phyloP scores from a whole-genome alignment of 768 basidiomycete species.

The Calocybe indica region DNA sequence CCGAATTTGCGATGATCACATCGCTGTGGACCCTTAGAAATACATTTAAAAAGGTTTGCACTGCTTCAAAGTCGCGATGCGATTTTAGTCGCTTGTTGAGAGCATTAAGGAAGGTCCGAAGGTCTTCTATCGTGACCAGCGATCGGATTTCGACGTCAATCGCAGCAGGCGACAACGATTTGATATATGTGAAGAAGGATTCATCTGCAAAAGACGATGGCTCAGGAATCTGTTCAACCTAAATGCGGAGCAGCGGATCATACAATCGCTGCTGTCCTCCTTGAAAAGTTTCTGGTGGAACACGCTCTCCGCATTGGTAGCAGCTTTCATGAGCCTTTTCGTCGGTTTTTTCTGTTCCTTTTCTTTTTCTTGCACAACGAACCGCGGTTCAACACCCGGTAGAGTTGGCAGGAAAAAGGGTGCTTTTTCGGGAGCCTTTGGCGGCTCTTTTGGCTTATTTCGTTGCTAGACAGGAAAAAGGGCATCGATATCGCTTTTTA shows the following conservation, averaged over 20 bases:
- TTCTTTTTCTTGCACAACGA: conserved; percentile 47
- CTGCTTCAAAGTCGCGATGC: conserved; percentile 91
- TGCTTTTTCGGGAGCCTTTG: conserved; percentile 91
- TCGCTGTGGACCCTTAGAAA: conserved; percentile 86
- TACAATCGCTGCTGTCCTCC: conserved; percentile 63
- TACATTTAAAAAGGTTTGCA: conserved; percentile 81
- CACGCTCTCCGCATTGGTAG: conserved; percentile 52
- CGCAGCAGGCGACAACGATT: conserved; percentile 84
- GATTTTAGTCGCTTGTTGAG: conserved; percentile 67
- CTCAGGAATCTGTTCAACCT: conserved; percentile 1
- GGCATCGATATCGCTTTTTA: conserved; percentile 2
- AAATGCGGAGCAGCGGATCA: conserved; percentile 20
- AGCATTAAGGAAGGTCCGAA: conserved; percentile 67
- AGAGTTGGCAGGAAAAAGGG: conserved; percentile 97
- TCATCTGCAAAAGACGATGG: conserved; percentile 46
- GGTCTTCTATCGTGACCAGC: conserved; percentile 55
- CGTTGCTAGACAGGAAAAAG: conserved; percentile 55
- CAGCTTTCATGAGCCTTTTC: conserved; percentile 46
- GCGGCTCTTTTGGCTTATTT: conserved; percentile 94
- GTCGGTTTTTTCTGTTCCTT: conserved; percentile 36
- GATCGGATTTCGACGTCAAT: conserved; percentile 89
- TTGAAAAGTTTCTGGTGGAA: conserved; percentile 61
- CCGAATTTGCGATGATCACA: conserved; percentile 62
- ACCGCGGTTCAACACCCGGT: conserved; percentile 80
- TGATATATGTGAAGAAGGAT: conserved; percentile 75